Base-by-base conservation (phyloP, 495 filamentous ascomycete genomes). In the Chaetomium tenue region DNA sequence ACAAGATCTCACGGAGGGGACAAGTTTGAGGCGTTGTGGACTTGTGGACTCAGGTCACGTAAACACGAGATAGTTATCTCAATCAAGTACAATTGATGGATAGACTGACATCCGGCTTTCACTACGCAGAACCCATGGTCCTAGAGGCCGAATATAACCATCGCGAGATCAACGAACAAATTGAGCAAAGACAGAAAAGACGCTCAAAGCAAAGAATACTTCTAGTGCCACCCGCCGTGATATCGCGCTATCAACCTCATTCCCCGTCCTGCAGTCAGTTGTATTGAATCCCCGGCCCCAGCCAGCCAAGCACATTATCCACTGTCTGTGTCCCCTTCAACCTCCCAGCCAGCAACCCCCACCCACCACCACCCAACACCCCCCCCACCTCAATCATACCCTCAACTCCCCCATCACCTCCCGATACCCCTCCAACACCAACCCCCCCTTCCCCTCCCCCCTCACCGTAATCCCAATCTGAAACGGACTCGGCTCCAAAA, bases 401-500 rank as follows among this genome's bases (percentile, higher is more conserved):
- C 58, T 70, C 40, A 79, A 50, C 55, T 74, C 61, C 15, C 64
- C 71, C 39, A 73, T 70, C 0, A 75, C 72, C 9, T 67, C 63
- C 4, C 71, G 68, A 51, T 78, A 80, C 18, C 68, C 69, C 4
- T 76, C 70, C 13, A 82, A 58, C 15, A 81, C 70, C 47, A 72
- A 66, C 22, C 61, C 62, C 6, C 68, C 72, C 16, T 73, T 70
- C 66, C 78, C 70, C 11, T 61, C 60, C 28, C 72, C 77, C 15
- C 79, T 62, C 2, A 75, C 73, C 66, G 75, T 70, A 63, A 81
- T 75, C 12, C 70, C 67, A 58, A 79, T 69, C 57, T 78, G 73
- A 63, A 75, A 82, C 7, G 74, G 72, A 18, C 64, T n/a, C 33
- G 79, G 79, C 63, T 82, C 79, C 47, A 81, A 65, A 48, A 82